Base-by-base conservation (phyloP, 139 green algal species). In the Chlorella sorokiniana region DNA sequence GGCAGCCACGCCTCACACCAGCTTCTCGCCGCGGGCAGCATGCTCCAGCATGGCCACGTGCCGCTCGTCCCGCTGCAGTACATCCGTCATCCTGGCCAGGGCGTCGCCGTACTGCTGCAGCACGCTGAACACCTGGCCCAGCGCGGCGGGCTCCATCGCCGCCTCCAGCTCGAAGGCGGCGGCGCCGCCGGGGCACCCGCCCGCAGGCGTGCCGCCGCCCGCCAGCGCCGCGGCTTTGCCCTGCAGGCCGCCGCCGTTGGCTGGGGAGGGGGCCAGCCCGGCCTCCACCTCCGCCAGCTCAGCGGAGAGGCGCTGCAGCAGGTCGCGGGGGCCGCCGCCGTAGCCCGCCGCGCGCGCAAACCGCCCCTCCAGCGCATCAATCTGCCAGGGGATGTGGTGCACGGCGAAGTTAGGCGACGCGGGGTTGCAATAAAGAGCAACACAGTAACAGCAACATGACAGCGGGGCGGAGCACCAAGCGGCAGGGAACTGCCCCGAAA, bases 361-460 rank as follows among this genome's bases (percentile, higher is more conserved):
- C 37, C 87, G 83, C 25, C 80, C 84, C 76, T 90, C 87, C 81
- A 90, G 52, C 0, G 83, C 76, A 65, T 90, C 87, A 38, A 90
- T 77, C 45, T 85, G 77, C 35, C 59, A 16, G 63, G n/a, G n/a
- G n/a, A n/a, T n/a, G n/a, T n/a, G n/a, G n/a, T n/a, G n/a, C n/a
- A n/a, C n/a, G n/a, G n/a, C n/a, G n/a, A n/a, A n/a, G n/a, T n/a
- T n/a, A n/a, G n/a, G n/a, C n/a, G n/a, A n/a, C n/a, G n/a, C n/a
- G n/a, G n/a, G n/a, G n/a, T n/a, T n/a, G n/a, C n/a, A n/a, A n/a
- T n/a, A n/a, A n/a, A n/a, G n/a, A n/a, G n/a, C n/a, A n/a, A n/a
- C n/a, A n/a, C n/a, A n/a, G n/a, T n/a, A n/a, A n/a, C n/a, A n/a
- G n/a, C n/a, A n/a, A n/a, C n/a, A n/a, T n/a, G n/a, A n/a, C n/a